Evolutionary conservation across 805 yeast species (phyloP).

Genomic region (Candida ficus): DNA sequence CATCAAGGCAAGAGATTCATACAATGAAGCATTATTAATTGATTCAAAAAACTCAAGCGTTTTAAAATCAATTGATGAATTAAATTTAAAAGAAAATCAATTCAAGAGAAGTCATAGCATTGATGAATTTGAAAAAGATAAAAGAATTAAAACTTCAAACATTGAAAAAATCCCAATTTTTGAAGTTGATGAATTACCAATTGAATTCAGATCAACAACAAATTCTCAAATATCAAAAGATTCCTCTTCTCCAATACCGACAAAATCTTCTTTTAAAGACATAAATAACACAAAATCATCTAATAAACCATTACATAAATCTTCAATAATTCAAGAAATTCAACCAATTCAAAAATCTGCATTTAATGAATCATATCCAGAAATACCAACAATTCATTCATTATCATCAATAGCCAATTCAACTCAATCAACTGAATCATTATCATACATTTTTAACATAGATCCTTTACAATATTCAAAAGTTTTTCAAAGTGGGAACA

Average conservation of each 20-base stretch:
- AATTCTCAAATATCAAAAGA: background rate
- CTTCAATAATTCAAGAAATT: background rate
- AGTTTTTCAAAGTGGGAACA: conserved; percentile 38
- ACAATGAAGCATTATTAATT: conserved; percentile 32
- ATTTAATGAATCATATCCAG: conserved; percentile 28
- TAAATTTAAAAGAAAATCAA: conserved; percentile 20
- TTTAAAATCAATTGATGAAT: conserved; percentile 27
- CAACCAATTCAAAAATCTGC: background rate
- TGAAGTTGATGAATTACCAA: conserved; percentile 41
- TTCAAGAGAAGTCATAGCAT: conserved; percentile 44
- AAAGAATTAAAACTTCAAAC: conserved; percentile 20
- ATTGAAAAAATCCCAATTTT: conserved; percentile 30
- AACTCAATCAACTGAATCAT: conserved; percentile 28
- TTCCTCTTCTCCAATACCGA: too few species aligned
- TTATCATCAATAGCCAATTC: conserved; percentile 38
- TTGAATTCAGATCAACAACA: conserved; percentile 22
- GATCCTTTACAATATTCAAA: conserved; percentile 24
- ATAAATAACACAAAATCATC: conserved; percentile 35
- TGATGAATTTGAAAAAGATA: conserved; percentile 34
- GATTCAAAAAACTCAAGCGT: conserved; percentile 40
- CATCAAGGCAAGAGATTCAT: conserved; percentile 26
- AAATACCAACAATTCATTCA: conserved; percentile 42
- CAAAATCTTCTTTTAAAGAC: conserved; percentile 65
- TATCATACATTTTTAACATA: conserved; percentile 29
- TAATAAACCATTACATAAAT: background rate